Percentiles rank a stretch among this genome's conserved stretches.
These are phyloP conservation scores for Saccharomyces paradoxus DNA, from an alignment of 805 yeast species.

Conservation along the genomic window DNA sequence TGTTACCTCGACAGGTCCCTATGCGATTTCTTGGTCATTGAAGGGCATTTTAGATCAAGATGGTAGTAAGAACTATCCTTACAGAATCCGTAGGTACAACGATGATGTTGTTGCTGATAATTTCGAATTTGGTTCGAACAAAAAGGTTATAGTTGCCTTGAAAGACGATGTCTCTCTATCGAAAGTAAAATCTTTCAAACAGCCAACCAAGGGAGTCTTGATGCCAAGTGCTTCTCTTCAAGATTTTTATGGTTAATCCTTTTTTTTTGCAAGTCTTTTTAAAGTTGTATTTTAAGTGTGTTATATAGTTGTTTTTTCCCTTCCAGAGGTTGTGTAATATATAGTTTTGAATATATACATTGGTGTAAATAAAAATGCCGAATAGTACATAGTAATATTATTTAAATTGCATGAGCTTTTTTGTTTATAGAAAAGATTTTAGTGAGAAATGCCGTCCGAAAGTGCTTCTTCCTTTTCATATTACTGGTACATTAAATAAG, in stretches of 20 bases:
- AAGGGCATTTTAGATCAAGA: slow-evolving; percentile 48
- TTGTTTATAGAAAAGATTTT: neutral
- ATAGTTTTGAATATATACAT: neutral
- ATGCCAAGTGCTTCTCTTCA: slow-evolving; percentile 18
- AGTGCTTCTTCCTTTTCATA: neutral
- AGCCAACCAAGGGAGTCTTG: slow-evolving; percentile 44
- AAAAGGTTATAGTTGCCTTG: slow-evolving; percentile 63
- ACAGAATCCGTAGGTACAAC: slow-evolving; percentile 54
- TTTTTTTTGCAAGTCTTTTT: neutral
- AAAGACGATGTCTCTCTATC: slow-evolving; percentile 72
- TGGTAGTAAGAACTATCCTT: slow-evolving; percentile 35
- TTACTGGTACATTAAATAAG: neutral
- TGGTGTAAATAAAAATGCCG: neutral
- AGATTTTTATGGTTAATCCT: neutral
- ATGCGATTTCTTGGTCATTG: slow-evolving; percentile 73
- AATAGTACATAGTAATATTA: neutral
- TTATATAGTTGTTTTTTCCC: neutral
- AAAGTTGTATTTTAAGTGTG: neutral
- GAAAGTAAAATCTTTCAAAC: slow-evolving; percentile 48
- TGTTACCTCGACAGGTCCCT: slow-evolving; percentile 74
- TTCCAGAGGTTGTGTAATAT: neutral
- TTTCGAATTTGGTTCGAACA: slow-evolving; percentile 66
- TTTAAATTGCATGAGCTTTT: neutral
- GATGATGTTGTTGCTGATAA: slow-evolving; percentile 65
- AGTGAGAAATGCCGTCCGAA: neutral